Base-by-base conservation (phyloP, 352 stramenopile species). In the Labyrinthula sp. region DNA sequence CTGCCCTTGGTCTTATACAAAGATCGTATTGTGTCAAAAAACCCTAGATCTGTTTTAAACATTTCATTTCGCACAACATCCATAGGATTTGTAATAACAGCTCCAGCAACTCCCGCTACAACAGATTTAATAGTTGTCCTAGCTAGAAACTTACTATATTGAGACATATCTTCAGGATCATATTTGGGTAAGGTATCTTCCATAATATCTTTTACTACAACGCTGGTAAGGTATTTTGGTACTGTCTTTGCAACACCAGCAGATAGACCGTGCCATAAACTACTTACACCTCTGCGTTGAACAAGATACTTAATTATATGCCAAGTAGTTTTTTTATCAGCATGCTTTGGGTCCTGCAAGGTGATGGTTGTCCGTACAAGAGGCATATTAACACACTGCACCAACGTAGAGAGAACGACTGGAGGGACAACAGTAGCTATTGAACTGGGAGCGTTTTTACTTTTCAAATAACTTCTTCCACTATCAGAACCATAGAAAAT, bases 11-110 rank as follows among this genome's bases (percentile, higher is more conserved):
- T n/a, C n/a, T n/a, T n/a, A n/a, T n/a, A n/a, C n/a, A n/a, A n/a
- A 14, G 10, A 12, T 10, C 28, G 28, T 14, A 33, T 14, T 10
- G 28, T 33, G 28, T 33, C 28, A 0, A 61, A n/a, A 0, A 76
- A 33, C 10, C 57, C 27, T 24, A 73, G 48, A 50, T 81, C 69
- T 6, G 66, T 74, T 50, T 83, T 81, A 58, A 83, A 83, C 72
- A 80, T 79, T 65, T 85, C 74, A 50, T 85, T 85, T 12, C 74
- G 55, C 38, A 85, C 66, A 3, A 85, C 73, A 61, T 85, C 74
- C 0, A 79, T 29, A 17, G 74, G 74, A 63, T 85, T 85, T 1
- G 74, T 85, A 6, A 85, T 60, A 1, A 61, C 61, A 9, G 74
- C 74, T 15, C 72, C 72, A 17, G 68, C 67, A 3, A 80, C 48